Percentiles rank a stretch among this genome's conserved stretches.
Evolutionary conservation across 1,139 yeast genomes (phyloP).

Genomic region (Sugiyamaella xylanicola): DNA sequence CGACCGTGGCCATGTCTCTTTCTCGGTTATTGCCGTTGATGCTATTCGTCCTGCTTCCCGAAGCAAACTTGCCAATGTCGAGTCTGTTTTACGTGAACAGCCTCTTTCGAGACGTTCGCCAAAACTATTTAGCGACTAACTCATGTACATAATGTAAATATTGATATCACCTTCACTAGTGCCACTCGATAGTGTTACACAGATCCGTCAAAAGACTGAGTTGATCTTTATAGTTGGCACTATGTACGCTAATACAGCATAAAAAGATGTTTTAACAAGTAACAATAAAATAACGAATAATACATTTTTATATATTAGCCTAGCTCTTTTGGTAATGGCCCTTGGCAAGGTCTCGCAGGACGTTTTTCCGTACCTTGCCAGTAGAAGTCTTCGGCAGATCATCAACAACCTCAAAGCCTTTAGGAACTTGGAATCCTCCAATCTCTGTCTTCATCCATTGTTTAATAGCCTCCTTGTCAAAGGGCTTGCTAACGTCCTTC

Average conservation of each 20-base stretch:
- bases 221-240: too few species aligned
- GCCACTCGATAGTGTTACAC: too few species aligned
- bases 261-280: too few species aligned
- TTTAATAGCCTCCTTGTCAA: conserved; percentile 31
- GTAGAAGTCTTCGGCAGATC: conserved; percentile 45
- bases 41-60: conserved; percentile 16
- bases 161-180: too few species aligned
- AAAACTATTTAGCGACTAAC: not conserved
- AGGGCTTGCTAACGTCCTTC: conserved; percentile 24
- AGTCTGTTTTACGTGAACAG: conserved; percentile 11
- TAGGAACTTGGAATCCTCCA: conserved; percentile 45
- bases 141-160: conserved; percentile 16
- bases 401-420: conserved; percentile 35
- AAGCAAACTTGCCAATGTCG: conserved; percentile 15
- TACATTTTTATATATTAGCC: not conserved
- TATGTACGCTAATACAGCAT: too few species aligned
- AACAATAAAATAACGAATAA: too few species aligned
- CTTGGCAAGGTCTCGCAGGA: conserved; percentile 35
- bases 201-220: too few species aligned
- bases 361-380: conserved; percentile 43
- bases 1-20: conserved; percentile 21
- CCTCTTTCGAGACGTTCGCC: not conserved
- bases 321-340: not conserved
- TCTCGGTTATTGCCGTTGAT: conserved; percentile 21
- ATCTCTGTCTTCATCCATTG: conserved; percentile 36